A percentile compares a stretch with the other conserved stretches of the same genome.
phyloP scores from a whole-genome alignment of 805 yeast species.

The Vanderwaltozyma tropicalis region DNA sequence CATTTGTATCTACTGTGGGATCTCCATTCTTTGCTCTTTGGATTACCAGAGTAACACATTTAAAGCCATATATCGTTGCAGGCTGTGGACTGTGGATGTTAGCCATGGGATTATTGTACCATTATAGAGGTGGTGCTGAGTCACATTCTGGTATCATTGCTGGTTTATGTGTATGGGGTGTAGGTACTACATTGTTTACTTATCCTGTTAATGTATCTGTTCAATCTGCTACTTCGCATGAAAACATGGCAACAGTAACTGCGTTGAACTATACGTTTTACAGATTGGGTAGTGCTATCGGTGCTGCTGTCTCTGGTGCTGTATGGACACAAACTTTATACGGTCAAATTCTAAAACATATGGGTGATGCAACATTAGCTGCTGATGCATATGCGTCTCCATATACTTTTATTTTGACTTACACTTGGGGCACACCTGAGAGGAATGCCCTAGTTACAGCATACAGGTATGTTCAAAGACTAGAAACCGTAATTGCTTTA shows the following conservation, averaged over 20 bases:
- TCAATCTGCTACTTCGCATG: conserved; percentile 51
- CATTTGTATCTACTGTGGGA: conserved; percentile 53
- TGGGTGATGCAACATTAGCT: conserved; percentile 34
- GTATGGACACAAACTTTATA: conserved; percentile 59
- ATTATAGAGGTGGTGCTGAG: conserved; percentile 42
- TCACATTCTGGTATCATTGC: conserved; percentile 53
- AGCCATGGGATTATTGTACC: conserved; percentile 49
- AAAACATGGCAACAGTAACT: conserved; percentile 55
- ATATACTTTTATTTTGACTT: conserved; percentile 34
- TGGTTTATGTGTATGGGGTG: conserved; percentile 52
- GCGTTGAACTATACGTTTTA: conserved; percentile 49
- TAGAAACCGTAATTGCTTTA: conserved; percentile 39
- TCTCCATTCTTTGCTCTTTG: conserved; percentile 50
- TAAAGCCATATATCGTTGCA: conserved; percentile 49
- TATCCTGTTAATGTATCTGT: conserved; percentile 54
- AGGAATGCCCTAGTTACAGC: conserved; percentile 48
- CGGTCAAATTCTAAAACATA: conserved; percentile 28
- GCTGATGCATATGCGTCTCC: conserved; percentile 43
- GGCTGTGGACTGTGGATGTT: conserved; percentile 53
- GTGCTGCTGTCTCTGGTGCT: conserved; percentile 58
- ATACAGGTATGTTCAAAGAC: conserved; percentile 49
- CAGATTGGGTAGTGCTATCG: conserved; percentile 55
- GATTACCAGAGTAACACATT: conserved; percentile 38
- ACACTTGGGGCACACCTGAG: conserved; percentile 55
- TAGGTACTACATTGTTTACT: conserved; percentile 63